A percentile compares a stretch with the other conserved stretches of the same genome.
phyloP scores from a whole-genome alignment of 2,329 filamentous ascomycete species.

The Colletotrichum australisinense region DNA sequence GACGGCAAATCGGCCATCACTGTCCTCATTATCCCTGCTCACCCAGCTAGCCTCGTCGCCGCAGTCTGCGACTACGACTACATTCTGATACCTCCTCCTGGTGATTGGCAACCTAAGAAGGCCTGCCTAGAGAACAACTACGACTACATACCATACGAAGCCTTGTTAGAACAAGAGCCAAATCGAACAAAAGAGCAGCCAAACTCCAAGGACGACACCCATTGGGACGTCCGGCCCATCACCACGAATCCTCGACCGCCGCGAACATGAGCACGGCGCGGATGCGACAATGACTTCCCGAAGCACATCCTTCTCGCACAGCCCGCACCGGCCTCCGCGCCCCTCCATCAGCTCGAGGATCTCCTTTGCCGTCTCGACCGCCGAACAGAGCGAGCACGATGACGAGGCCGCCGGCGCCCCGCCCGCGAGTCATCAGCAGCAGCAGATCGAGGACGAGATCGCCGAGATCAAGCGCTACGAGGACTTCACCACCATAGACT shows the following conservation, averaged over 20 bases:
- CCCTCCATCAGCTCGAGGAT: slow-evolving; percentile 73
- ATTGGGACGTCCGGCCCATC: neutral
- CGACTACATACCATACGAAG: neutral
- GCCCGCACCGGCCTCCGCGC: slow-evolving; percentile 49
- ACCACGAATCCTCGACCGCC: slow-evolving; percentile 17
- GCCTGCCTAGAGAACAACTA: neutral
- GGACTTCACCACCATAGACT: slow-evolving; percentile 99
- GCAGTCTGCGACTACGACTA: slow-evolving; percentile 7
- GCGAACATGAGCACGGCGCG: slow-evolving; percentile 52
- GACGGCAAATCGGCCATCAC: neutral
- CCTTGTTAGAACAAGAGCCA: neutral
- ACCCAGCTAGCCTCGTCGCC: slow-evolving; percentile 13
- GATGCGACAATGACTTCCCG: slow-evolving; percentile 58
- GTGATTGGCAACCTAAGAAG: slow-evolving; percentile 14
- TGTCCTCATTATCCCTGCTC: slow-evolving; percentile 12
- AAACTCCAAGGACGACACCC: neutral
- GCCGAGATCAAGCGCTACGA: slow-evolving; percentile 98
- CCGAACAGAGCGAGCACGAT: slow-evolving; percentile 71
- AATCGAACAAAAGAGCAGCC: neutral
- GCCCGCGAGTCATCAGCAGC: slow-evolving; percentile 52
- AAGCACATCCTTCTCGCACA: slow-evolving; percentile 65
- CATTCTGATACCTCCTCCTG: neutral
- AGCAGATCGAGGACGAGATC: slow-evolving; percentile 91
- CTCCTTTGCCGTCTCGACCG: slow-evolving; percentile 74
- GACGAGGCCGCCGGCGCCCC: slow-evolving; percentile 54